Evolutionary conservation across 768 basidiomycete species (phyloP).

Genomic region (Lactarius vividus): DNA sequence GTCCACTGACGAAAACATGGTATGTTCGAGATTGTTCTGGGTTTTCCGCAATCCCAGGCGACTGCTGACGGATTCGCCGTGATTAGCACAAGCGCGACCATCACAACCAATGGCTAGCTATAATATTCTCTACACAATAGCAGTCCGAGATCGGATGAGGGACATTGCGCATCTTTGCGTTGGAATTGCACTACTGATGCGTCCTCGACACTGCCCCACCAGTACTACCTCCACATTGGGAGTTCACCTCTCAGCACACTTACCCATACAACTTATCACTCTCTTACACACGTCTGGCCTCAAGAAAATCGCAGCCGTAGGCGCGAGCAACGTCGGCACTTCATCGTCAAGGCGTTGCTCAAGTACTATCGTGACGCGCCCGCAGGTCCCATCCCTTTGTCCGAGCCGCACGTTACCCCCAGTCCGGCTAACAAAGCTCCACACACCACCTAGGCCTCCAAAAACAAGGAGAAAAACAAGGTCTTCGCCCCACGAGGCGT

Average conservation of each 20-base stretch:
- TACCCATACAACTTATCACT: background rate
- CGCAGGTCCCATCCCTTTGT: slow-evolving; percentile 1
- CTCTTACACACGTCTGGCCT: slow-evolving; percentile 16
- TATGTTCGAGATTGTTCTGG: background rate
- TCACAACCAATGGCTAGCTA: background rate
- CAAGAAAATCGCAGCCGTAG: slow-evolving; percentile 18
- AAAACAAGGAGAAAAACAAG: slow-evolving; percentile 9
- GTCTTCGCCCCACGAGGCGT: slow-evolving; percentile 21
- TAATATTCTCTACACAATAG: background rate
- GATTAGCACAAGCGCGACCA: background rate
- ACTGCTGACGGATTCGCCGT: background rate
- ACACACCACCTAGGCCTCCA: slow-evolving; percentile 4
- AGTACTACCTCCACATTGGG: background rate
- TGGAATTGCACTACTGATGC: background rate
- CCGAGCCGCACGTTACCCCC: background rate
- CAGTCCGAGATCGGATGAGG: background rate
- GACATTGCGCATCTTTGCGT: too few relatives aligned
- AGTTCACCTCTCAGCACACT: background rate
- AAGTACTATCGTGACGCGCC: slow-evolving; percentile 25
- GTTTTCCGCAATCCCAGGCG: background rate
- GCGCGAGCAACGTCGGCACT: slow-evolving; percentile 20
- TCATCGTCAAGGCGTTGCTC: slow-evolving; percentile 26
- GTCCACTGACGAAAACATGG: background rate
- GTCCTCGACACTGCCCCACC: background rate
- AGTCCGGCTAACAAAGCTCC: background rate